Base-by-base conservation (phyloP, 140 eudicot species). In the Stevia rebaudiana region DNA sequence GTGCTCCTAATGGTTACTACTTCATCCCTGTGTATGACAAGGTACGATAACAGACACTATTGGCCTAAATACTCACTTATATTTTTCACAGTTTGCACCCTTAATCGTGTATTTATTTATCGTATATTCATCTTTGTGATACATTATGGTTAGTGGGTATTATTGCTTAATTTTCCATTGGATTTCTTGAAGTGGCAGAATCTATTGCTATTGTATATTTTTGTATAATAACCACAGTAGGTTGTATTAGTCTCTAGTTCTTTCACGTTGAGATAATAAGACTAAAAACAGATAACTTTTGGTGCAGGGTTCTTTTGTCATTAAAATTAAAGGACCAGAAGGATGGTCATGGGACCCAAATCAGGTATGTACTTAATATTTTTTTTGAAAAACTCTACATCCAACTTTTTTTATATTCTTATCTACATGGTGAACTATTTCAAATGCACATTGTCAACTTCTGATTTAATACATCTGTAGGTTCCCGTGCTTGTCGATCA, bases 1-100 rank as follows among this genome's bases (percentile, higher is more conserved):
- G 97, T 82, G 99, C 99, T 78, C 99, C 99, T 1, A 94, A 94
- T 57, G 99, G 99, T 60, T 94, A 94, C 83, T 94, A 94, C 81
- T 94, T 94, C 80, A 94, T 94, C 54, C 99, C 99, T 12, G 99
- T 94, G 72, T 94, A 94, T 57, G 99, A 94, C 71, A 94, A 94
- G 97, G 99, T 92, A 74, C 8, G 36, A 31, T 33, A 22, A 4
- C 57, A 21, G 68, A 41, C 25, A 18, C 65, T 68, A 15, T 72
- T 23, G 52, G 36, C 48, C 2, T 65, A 63, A 19, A 13, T 7
- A 21, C 43, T 46, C 31, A 11, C 61, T 23, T 3, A 44, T 65
- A 8, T 8, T 36, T 9, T 11, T 24, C 17, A 18, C 33, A 15
- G 19, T 15, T 37, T 15, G 57, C 50, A 36, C 19, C 44, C 19